These are phyloP conservation scores for Auriscalpium orientale DNA, from an alignment of 768 basidiomycete species.

Conservation along the genomic window DNA sequence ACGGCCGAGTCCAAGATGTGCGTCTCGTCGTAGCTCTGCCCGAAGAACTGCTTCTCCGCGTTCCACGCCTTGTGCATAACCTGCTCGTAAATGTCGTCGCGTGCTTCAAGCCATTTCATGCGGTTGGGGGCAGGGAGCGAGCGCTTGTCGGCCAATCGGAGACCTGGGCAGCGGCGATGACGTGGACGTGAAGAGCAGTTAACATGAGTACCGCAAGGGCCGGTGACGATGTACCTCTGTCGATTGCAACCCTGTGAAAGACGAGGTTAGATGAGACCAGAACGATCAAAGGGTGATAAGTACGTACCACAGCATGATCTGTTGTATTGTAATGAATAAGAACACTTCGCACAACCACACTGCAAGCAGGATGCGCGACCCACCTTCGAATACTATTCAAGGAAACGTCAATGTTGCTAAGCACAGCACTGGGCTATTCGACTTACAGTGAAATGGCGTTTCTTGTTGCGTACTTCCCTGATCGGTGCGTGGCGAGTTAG, in stretches of 20 bases:
- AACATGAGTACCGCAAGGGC: neutral
- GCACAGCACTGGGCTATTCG: neutral
- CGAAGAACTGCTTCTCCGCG: slow-evolving; percentile 56
- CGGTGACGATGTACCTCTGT: slow-evolving; percentile 52
- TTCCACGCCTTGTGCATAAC: slow-evolving; percentile 90
- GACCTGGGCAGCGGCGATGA: slow-evolving; percentile 31
- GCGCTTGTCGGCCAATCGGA: slow-evolving; percentile 91
- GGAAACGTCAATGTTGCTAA: neutral
- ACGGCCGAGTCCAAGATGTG: slow-evolving; percentile 81
- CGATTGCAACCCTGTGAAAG: slow-evolving; percentile 77
- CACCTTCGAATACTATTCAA: slow-evolving; percentile 69
- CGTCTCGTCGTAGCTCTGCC: slow-evolving; percentile 86
- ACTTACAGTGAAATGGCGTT: slow-evolving; percentile 78
- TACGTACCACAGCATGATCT: slow-evolving; percentile 86
- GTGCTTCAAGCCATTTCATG: slow-evolving; percentile 59
- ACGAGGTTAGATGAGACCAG: neutral
- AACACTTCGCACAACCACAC: no score
- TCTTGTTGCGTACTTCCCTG: slow-evolving; percentile 87
- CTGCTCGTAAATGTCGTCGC: slow-evolving; percentile 87
- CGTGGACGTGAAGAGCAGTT: neutral
- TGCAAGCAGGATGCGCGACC: slow-evolving; percentile 9
- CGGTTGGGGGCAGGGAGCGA: slow-evolving; percentile 80
- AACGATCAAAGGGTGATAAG: neutral
- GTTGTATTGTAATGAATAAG: neutral
- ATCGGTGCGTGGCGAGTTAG: slow-evolving; percentile 13